Base-by-base conservation (phyloP, 2,329 filamentous ascomycete genomes). In the Colletotrichum gigasporum region DNA sequence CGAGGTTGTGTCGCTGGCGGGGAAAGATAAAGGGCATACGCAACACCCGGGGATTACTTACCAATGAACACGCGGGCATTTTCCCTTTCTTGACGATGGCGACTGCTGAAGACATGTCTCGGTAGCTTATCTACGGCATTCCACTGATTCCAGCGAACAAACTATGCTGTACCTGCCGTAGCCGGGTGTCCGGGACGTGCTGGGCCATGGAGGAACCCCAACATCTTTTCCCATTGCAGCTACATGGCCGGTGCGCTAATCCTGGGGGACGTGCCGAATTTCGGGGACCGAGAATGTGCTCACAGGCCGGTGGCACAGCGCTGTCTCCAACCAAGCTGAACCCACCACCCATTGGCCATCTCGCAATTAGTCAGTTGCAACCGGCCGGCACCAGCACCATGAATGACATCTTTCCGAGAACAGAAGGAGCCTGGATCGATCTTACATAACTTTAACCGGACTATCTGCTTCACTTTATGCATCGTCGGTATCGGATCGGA, bases 21-120 rank as follows among this genome's bases (percentile, higher is more conserved):
- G 61, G 60, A 48, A 64, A 56, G 61, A 48, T 42, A 64, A 48
- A 53, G 34, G 41, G 41, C 55, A 28, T 54, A 60, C 55, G 55
- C 61, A 54, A 64, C 16, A 24, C 48, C 44, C 55, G 55, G 55
- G 55, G 16, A 60, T 60, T 48, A 42, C 30, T 42, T 35, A 14
- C 48, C 47, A 54, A 64, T 54, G 12, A 48, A 41, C 26, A 22
- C 18, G 5, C 42, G 26, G 55, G 26, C 30, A 47, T 30, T 30
- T 16, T 39, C 9, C 45, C 41, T 32, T 26, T 28, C 37, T 20
- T 52, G 30, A 45, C 32, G 22, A n/a, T 10, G 9, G 30, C 30
- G n/a, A 24, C 32, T 35, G 44, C 22, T 50, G 16, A 12, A 41
- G 24, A 37, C n/a, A 24, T 48, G 53, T 30, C 35, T 3, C 18